phyloP scores from a whole-genome alignment of 805 yeast species.

The Kodamaea hsintzibuensis region DNA sequence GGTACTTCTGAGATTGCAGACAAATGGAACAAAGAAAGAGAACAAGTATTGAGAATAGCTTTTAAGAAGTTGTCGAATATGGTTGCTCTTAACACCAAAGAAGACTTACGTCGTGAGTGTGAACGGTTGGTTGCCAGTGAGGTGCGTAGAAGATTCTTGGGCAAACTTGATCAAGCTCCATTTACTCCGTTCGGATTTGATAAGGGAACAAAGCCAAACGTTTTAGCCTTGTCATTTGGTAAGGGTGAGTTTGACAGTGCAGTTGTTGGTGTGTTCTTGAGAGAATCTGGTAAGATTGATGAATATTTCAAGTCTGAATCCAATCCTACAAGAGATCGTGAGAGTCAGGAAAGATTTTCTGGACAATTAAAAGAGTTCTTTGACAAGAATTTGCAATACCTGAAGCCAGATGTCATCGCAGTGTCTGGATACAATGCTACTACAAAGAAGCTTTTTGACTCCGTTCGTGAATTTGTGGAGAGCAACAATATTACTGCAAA shows the following conservation, averaged over 20 bases:
- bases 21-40: conserved; percentile 81
- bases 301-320: conserved; percentile 79
- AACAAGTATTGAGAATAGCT: conserved; percentile 63
- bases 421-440: conserved; percentile 84
- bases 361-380: conserved; percentile 70
- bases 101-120: conserved; percentile 74
- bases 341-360: conserved; percentile 45
- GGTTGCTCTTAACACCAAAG: conserved; percentile 76
- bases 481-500: conserved; percentile 54
- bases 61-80: conserved; percentile 65
- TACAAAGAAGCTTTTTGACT: conserved; percentile 60
- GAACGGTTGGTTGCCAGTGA: conserved; percentile 67
- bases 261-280: conserved; percentile 75
- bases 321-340: conserved; percentile 54
- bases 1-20: conserved; percentile 73
- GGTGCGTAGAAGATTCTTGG: conserved; percentile 67
- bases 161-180: conserved; percentile 90
- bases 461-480: conserved; percentile 56
- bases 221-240: conserved; percentile 81
- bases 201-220: conserved; percentile 82
- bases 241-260: conserved; percentile 86
- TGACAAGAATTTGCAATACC: conserved; percentile 53
- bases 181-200: conserved; percentile 77
- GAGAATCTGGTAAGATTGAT: conserved; percentile 76
- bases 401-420: conserved; percentile 83